Percentiles rank a stretch among this genome's conserved stretches.
These are phyloP conservation scores for Naganishia cerealis DNA, from an alignment of 1,284 basidiomycete genomes.

Conservation along the genomic window DNA sequence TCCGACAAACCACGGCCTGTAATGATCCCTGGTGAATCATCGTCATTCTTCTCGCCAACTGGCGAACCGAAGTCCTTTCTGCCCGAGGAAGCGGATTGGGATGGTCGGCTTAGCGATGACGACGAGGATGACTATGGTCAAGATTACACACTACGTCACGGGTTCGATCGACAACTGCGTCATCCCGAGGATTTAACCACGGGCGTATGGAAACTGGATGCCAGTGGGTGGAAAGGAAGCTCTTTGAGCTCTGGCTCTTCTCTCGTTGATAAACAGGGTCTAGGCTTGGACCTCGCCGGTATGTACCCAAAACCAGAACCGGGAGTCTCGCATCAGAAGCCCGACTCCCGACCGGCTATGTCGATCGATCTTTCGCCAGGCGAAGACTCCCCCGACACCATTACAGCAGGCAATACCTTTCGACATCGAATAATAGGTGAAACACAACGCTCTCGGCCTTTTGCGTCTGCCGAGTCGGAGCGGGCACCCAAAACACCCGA, in stretches of 20 bases:
- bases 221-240: slow-evolving; percentile 35
- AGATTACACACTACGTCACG: slow-evolving; percentile 26
- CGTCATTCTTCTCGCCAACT: slow-evolving; percentile 31
- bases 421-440: background rate
- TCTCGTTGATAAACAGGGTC: slow-evolving; percentile 9
- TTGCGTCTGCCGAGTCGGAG: background rate
- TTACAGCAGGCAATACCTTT: background rate
- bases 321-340: slow-evolving; percentile 21
- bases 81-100: slow-evolving; percentile 49
- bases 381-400: background rate
- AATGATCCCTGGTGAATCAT: slow-evolving; percentile 1
- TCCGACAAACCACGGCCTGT: slow-evolving; percentile 6
- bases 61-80: slow-evolving; percentile 37
- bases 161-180: slow-evolving; percentile 22
- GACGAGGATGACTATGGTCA: slow-evolving; percentile 34
- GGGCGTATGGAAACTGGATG: slow-evolving; percentile 32
- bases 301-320: slow-evolving; percentile 3
- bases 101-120: slow-evolving; percentile 39
- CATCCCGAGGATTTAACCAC: slow-evolving; percentile 7
- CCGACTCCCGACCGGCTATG: slow-evolving; percentile 11
- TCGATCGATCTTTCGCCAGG: slow-evolving; percentile 31
- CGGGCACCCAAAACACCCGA: slow-evolving; percentile 7
- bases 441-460: background rate
- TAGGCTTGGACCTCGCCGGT: slow-evolving; percentile 4
- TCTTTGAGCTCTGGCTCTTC: slow-evolving; percentile 28